Percentiles rank a stretch among this genome's conserved stretches.
These are phyloP conservation scores for Leonotis leonurus DNA, from an alignment of 257 asterid genomes.

Conservation along the genomic window DNA sequence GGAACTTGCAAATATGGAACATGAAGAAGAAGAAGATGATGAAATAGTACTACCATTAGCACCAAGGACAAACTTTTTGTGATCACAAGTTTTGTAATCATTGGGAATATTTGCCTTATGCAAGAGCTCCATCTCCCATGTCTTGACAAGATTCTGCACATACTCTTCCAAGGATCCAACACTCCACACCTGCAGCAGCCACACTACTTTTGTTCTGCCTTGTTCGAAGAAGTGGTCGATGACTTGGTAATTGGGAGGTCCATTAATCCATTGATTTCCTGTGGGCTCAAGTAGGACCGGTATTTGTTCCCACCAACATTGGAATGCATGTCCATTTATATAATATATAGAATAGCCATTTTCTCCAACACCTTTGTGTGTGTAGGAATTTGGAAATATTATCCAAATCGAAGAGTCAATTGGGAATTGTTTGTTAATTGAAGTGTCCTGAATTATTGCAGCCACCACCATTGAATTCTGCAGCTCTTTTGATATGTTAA, in stretches of 20 bases:
- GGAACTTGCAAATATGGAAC: not conserved
- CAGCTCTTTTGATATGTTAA: no score
- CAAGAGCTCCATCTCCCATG: constrained; percentile 61
- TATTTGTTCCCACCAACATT: constrained; percentile 47
- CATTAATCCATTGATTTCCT: constrained; percentile 55
- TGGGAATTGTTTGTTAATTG: no score
- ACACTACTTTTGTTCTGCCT: constrained; percentile 46
- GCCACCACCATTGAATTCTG: no score
- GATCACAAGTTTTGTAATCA: constrained; percentile 34
- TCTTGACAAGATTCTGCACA: constrained; percentile 52
- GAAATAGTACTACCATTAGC: constrained; percentile 37
- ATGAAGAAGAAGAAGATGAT: not conserved
- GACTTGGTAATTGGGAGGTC: constrained; percentile 64
- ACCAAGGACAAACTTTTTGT: constrained; percentile 21
- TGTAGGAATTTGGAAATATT: no score
- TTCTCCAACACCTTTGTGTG: no score
- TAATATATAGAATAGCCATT: no score
- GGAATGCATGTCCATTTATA: no score
- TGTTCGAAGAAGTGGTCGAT: constrained; percentile 66
- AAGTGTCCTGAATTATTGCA: no score
- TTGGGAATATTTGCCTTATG: constrained; percentile 49
- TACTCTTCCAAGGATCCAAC: constrained; percentile 46
- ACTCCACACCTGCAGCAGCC: constrained; percentile 37
- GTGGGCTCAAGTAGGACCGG: constrained; percentile 49
- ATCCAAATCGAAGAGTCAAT: no score